A percentile compares a stretch with the other conserved stretches of the same genome.
phyloP scores from a whole-genome alignment of 2,329 filamentous ascomycete species.

The Penicillium capsulatum region DNA sequence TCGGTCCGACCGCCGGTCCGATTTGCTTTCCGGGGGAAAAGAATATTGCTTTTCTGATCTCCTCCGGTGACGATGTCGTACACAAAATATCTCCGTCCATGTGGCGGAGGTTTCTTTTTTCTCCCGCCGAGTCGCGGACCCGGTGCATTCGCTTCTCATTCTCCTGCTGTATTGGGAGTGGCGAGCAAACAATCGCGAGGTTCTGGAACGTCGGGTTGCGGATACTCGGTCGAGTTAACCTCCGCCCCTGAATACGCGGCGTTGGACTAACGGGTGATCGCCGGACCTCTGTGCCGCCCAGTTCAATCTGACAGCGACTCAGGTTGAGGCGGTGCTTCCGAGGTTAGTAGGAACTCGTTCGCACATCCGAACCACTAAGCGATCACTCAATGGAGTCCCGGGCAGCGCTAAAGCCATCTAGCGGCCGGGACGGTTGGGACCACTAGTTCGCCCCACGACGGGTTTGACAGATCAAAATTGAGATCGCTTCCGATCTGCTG shows the following conservation, averaged over 20 bases:
- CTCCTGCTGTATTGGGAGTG: not conserved
- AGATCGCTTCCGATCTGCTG: no score
- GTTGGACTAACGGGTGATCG: not conserved
- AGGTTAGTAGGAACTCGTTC: not conserved
- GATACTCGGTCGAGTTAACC: slow-evolving; percentile 3
- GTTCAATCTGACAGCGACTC: slow-evolving; percentile 2
- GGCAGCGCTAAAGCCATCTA: not conserved
- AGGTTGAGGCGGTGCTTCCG: no score
- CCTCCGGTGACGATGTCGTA: no score
- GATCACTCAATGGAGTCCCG: not conserved
- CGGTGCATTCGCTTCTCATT: slow-evolving; percentile 2
- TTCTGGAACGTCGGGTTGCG: slow-evolving; percentile 3
- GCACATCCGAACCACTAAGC: slow-evolving; percentile 1
- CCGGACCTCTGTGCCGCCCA: slow-evolving; percentile 1
- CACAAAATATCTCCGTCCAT: slow-evolving; percentile 7
- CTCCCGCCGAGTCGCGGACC: slow-evolving; percentile 16
- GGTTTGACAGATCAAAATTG: no score
- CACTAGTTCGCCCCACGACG: not conserved
- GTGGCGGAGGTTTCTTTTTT: not conserved
- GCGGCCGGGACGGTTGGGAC: slow-evolving; percentile 3
- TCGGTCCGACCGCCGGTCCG: not conserved
- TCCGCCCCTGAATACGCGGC: not conserved
- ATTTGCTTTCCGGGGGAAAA: slow-evolving; percentile 1
- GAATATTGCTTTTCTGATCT: slow-evolving; percentile 5
- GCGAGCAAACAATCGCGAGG: slow-evolving; percentile 3